These are phyloP conservation scores for Fusarium sp. DNA, from an alignment of 2,329 filamentous ascomycete genomes.

Conservation along the genomic window DNA sequence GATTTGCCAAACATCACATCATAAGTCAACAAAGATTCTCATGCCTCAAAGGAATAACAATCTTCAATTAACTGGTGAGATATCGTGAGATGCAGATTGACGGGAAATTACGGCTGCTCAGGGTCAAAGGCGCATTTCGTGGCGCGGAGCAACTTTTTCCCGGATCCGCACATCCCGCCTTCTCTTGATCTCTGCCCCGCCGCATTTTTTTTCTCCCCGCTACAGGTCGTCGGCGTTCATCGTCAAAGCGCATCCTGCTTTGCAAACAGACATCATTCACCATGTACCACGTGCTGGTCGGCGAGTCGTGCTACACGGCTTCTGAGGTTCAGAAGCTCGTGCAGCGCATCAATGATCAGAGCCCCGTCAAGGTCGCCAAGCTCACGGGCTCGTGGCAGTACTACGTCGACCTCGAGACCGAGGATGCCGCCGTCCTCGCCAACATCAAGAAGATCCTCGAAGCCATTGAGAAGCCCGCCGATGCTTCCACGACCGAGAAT, in stretches of 20 bases:
- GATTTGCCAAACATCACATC: neutral
- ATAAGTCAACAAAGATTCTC: neutral
- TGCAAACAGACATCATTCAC: constrained; percentile 39
- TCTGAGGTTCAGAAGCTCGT: constrained; percentile 58
- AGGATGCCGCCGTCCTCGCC: constrained; percentile 52
- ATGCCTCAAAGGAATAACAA: neutral
- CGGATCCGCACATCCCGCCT: constrained; percentile 28
- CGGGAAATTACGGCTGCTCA: neutral
- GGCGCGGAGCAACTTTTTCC: constrained; percentile 37
- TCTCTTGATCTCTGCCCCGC: constrained; percentile 34
- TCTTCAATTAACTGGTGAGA: neutral
- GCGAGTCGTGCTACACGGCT: constrained; percentile 62
- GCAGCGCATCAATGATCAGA: constrained; percentile 57
- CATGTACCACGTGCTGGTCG: constrained; percentile 54
- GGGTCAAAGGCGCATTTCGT: neutral
- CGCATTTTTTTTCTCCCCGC: constrained; percentile 36
- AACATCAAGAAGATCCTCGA: constrained; percentile 61
- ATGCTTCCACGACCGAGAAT: constrained; percentile 43
- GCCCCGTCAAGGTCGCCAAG: constrained; percentile 57
- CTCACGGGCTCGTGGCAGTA: constrained; percentile 71
- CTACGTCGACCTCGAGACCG: constrained; percentile 71
- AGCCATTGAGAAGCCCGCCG: constrained; percentile 48
- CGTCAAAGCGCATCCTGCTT: constrained; percentile 43
- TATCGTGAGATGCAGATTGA: neutral
- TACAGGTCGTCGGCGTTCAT: constrained; percentile 30